Conservation (phyloP, 441 rosid species). For the Adansonia gregorii region DNA sequence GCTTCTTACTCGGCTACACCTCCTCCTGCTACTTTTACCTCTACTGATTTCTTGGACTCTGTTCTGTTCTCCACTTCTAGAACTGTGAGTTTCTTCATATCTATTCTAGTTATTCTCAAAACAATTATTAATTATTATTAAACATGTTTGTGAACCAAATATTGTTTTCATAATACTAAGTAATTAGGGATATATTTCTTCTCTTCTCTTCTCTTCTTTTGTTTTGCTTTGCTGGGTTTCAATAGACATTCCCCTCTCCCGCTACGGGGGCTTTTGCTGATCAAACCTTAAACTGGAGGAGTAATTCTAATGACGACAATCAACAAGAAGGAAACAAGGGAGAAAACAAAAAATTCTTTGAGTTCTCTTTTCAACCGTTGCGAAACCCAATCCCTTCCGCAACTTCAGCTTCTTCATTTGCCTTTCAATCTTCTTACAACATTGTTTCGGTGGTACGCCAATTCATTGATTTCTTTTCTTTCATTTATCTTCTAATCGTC, state of each 20-base stretch:
- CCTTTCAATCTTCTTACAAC: slow-evolving; percentile 36
- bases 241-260: slow-evolving; percentile 42
- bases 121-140: background rate
- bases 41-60: slow-evolving; percentile 52
- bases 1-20: slow-evolving; percentile 31
- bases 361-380: slow-evolving; percentile 57
- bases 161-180: background rate
- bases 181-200: slow-evolving; percentile 35
- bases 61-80: slow-evolving; percentile 55
- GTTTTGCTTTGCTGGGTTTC: background rate
- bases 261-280: slow-evolving; percentile 46
- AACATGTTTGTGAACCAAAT: slow-evolving; percentile 5
- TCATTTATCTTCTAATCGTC: background rate
- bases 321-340: slow-evolving; percentile 34
- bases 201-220: slow-evolving; percentile 38
- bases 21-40: slow-evolving; percentile 41
- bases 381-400: slow-evolving; percentile 41
- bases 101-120: background rate
- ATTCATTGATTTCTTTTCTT: background rate
- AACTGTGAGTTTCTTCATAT: slow-evolving; percentile 42
- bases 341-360: slow-evolving; percentile 28
- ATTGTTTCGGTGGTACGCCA: slow-evolving; percentile 38
- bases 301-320: slow-evolving; percentile 21
- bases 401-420: slow-evolving; percentile 31
- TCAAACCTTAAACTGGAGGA: slow-evolving; percentile 37